phyloP scores from a whole-genome alignment of 331 rosid genomes.

The Rosa hybrid region DNA sequence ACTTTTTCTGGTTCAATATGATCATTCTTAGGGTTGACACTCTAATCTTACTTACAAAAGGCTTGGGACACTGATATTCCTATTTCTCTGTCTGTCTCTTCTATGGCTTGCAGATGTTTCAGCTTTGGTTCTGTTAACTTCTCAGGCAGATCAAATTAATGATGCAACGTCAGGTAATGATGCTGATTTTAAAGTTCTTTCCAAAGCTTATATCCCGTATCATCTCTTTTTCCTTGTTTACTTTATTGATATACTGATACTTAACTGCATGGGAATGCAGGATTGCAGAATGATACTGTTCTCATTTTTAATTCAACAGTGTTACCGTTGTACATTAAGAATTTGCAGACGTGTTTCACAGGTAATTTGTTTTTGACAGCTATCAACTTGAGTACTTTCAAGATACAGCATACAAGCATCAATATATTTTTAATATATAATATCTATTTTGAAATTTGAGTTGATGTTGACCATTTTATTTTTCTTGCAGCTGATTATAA shows the following conservation, averaged over 20 bases:
- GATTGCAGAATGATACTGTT: conserved; percentile 58
- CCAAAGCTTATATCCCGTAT: conserved; percentile 11
- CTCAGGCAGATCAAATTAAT: conserved; percentile 48
- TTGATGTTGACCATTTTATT: conserved; percentile 22
- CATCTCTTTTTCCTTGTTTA: background rate
- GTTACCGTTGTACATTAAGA: conserved; percentile 46
- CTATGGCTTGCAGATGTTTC: conserved; percentile 58
- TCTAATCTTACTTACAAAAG: conserved; percentile 11
- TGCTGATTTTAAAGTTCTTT: conserved; percentile 54
- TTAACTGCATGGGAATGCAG: conserved; percentile 47
- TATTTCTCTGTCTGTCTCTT: conserved; percentile 19
- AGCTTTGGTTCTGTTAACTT: conserved; percentile 61
- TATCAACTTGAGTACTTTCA: background rate
- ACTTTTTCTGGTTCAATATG: background rate
- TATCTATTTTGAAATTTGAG: background rate
- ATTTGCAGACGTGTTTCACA: conserved; percentile 52
- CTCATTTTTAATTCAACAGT: conserved; percentile 58
- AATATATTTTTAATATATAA: background rate
- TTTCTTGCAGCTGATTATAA: conserved; percentile 53
- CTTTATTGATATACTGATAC: conserved; percentile 27
- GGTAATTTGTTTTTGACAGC: conserved; percentile 47
- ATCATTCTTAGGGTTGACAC: background rate
- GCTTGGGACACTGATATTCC: background rate
- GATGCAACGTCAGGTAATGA: conserved; percentile 52
- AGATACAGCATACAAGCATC: background rate